Conservation (phyloP, 805 yeast species). For the Candida odintsovae region DNA sequence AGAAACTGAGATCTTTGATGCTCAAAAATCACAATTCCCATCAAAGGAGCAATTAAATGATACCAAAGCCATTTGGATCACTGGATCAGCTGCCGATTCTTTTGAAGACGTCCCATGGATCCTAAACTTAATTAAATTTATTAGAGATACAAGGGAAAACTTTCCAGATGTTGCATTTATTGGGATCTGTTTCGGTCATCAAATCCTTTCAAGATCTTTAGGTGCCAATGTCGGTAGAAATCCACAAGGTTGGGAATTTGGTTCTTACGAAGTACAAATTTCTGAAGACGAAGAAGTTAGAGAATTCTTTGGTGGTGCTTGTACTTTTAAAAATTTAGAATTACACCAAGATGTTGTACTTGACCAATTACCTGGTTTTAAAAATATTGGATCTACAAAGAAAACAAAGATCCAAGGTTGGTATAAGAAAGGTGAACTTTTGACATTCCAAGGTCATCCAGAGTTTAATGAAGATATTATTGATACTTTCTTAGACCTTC, state of each 20-base stretch:
- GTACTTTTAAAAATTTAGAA: slow-evolving; percentile 39
- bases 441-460: slow-evolving; percentile 89
- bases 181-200: slow-evolving; percentile 90
- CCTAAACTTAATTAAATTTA: slow-evolving; percentile 30
- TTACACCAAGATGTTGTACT: slow-evolving; percentile 54
- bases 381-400: slow-evolving; percentile 46
- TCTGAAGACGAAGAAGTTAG: slow-evolving; percentile 35
- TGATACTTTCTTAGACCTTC: slow-evolving; percentile 12
- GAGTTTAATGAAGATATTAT: slow-evolving; percentile 45
- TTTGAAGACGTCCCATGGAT: slow-evolving; percentile 40
- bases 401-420: slow-evolving; percentile 66
- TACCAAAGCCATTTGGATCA: slow-evolving; percentile 40
- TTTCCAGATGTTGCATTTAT: slow-evolving; percentile 35
- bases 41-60: slow-evolving; percentile 23
- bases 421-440: slow-evolving; percentile 40
- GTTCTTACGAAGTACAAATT: slow-evolving; percentile 45
- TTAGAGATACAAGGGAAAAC: slow-evolving; percentile 13
- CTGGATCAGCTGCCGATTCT: slow-evolving; percentile 48
- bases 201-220: slow-evolving; percentile 59
- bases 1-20: slow-evolving; percentile 32
- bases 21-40: slow-evolving; percentile 22
- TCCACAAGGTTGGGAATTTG: slow-evolving; percentile 69
- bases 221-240: slow-evolving; percentile 57
- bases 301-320: slow-evolving; percentile 14
- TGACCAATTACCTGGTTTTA: slow-evolving; percentile 18